A percentile compares a stretch with the other conserved stretches of the same genome.
These are phyloP conservation scores for Phytophthora pinifolia DNA, from an alignment of 352 stramenopile species.

Conservation along the genomic window DNA sequence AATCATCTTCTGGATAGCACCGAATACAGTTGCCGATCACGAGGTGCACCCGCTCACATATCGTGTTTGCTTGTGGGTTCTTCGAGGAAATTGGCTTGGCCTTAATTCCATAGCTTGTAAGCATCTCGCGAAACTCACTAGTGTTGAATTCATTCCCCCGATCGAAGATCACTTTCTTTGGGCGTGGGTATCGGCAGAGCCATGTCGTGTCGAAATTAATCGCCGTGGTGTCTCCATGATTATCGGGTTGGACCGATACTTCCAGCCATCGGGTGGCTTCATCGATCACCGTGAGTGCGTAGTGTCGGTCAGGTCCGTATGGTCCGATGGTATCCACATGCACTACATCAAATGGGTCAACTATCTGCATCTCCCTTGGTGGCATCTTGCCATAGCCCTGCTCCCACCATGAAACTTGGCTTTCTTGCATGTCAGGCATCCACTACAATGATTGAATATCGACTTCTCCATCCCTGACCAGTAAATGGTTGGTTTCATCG, in stretches of 20 bases:
- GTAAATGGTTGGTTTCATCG: constrained; percentile 3
- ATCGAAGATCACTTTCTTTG: constrained; percentile 2
- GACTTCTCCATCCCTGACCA: constrained; percentile 14
- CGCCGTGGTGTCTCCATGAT: background rate
- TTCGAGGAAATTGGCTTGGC: too few species aligned
- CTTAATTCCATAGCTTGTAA: background rate
- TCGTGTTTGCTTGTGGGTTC: too few species aligned
- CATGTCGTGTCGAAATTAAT: constrained; percentile 5
- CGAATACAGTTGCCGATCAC: constrained; percentile 3
- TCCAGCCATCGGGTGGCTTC: constrained; percentile 11
- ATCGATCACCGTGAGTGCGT: constrained; percentile 1
- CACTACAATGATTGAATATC: constrained; percentile 1
- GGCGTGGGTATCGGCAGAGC: constrained; percentile 9
- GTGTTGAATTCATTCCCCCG: constrained; percentile 7
- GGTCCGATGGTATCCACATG: constrained; percentile 9
- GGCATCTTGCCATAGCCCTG: constrained; percentile 6
- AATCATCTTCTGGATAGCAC: background rate
- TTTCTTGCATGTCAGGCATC: constrained; percentile 2
- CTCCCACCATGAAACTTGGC: constrained; percentile 2
- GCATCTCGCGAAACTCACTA: constrained; percentile 9
- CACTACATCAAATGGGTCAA: constrained; percentile 11
- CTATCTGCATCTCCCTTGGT: background rate
- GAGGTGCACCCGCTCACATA: constrained; percentile 2
- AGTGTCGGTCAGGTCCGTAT: constrained; percentile 4
- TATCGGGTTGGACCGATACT: background rate